Evolutionary conservation across 2,329 filamentous ascomycete genomes (phyloP).

Genomic region (Cladosporium sp.): DNA sequence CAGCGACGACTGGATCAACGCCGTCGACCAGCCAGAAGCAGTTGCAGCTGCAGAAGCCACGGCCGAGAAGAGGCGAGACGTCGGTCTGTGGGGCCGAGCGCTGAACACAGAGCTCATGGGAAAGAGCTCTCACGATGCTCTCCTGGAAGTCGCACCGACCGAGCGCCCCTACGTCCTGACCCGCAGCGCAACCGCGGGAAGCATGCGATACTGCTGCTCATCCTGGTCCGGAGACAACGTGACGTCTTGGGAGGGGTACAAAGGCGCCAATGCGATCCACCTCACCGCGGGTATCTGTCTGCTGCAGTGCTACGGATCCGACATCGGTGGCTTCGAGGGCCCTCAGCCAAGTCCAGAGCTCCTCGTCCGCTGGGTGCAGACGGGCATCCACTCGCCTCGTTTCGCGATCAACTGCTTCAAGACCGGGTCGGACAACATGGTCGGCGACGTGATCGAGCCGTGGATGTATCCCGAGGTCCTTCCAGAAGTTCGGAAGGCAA

Average conservation of each 20-base stretch:
- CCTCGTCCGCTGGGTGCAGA: slow-evolving; percentile 66
- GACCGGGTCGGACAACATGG: slow-evolving; percentile 58
- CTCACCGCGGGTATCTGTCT: slow-evolving; percentile 63
- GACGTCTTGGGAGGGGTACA: slow-evolving; percentile 68
- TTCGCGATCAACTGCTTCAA: slow-evolving; percentile 78
- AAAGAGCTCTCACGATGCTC: slow-evolving; percentile 63
- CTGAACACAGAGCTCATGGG: slow-evolving; percentile 66
- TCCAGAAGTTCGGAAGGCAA: slow-evolving; percentile 55
- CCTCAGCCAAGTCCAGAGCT: slow-evolving; percentile 65
- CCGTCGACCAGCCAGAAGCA: slow-evolving; percentile 42
- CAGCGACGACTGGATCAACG: slow-evolving; percentile 59
- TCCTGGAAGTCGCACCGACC: slow-evolving; percentile 52
- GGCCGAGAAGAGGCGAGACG: slow-evolving; percentile 38
- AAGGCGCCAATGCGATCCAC: slow-evolving; percentile 62
- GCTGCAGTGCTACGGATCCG: slow-evolving; percentile 59
- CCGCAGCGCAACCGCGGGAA: slow-evolving; percentile 63
- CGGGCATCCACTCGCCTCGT: slow-evolving; percentile 62
- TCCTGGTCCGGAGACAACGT: slow-evolving; percentile 72
- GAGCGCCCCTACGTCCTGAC: slow-evolving; percentile 63
- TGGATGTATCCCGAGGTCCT: slow-evolving; percentile 70
- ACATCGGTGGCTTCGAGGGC: slow-evolving; percentile 70
- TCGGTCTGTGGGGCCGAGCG: slow-evolving; percentile 64
- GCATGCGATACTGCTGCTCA: slow-evolving; percentile 63
- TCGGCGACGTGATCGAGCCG: slow-evolving; percentile 69
- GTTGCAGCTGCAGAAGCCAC: slow-evolving; percentile 26